These are phyloP conservation scores for Aspergillus hiratsukae DNA, from an alignment of 2,329 filamentous ascomycete genomes.

Conservation along the genomic window DNA sequence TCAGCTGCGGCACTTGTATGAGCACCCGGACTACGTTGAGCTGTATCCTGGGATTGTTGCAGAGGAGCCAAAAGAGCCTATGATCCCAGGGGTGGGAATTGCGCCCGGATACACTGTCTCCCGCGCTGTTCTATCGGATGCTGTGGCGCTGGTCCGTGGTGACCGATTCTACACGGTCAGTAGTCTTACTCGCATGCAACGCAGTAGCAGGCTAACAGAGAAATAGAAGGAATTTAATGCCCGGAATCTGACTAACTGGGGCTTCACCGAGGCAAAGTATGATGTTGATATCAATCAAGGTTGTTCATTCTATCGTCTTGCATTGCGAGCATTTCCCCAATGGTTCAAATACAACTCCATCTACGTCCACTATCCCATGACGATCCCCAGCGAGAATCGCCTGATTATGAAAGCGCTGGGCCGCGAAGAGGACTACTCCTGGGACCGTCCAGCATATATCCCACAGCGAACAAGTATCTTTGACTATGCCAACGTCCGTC, in stretches of 20 bases:
- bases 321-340: constrained; percentile 72
- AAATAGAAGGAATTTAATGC: constrained; percentile 61
- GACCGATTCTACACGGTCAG: constrained; percentile 68
- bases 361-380: constrained; percentile 73
- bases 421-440: constrained; percentile 66
- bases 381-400: constrained; percentile 66
- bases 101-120: constrained; percentile 72
- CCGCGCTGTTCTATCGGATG: constrained; percentile 71
- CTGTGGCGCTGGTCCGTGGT: constrained; percentile 69
- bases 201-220: constrained; percentile 18
- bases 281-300: constrained; percentile 73
- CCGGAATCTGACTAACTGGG: constrained; percentile 76
- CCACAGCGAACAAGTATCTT: constrained; percentile 53
- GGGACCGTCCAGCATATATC: constrained; percentile 56
- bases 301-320: constrained; percentile 79
- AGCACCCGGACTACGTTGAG: constrained; percentile 75
- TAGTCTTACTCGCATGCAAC: constrained; percentile 4
- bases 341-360: constrained; percentile 74
- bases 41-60: constrained; percentile 74
- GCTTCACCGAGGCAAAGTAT: constrained; percentile 68
- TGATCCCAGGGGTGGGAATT: constrained; percentile 70
- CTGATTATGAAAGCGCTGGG: constrained; percentile 65
- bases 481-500: constrained; percentile 56
- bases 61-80: constrained; percentile 69
- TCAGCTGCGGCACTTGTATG: constrained; percentile 58